A percentile compares a stretch with the other conserved stretches of the same genome.
phyloP scores from a whole-genome alignment of 2,329 filamentous ascomycete genomes.

The Ceratocystis variospora region DNA sequence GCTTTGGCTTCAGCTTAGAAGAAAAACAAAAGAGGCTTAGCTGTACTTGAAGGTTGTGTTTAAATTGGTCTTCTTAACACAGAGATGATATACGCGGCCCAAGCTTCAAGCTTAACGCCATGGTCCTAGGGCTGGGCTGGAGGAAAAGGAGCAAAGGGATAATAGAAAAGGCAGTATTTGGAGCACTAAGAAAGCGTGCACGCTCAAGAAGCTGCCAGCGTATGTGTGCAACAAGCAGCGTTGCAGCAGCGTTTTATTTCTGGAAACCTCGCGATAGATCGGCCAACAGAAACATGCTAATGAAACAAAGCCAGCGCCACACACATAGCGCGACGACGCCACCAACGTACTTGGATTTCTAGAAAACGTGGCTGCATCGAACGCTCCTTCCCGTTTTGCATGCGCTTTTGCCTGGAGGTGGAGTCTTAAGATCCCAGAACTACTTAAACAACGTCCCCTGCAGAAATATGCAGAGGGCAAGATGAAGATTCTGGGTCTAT shows the following conservation, averaged over 20 bases:
- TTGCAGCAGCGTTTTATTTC: constrained; percentile 10
- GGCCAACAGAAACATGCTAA: background rate
- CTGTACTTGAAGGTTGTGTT: background rate
- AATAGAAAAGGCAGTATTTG: background rate
- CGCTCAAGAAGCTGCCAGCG: background rate
- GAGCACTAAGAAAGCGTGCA: background rate
- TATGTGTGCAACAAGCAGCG: constrained; percentile 9
- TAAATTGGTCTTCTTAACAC: background rate
- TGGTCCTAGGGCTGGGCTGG: background rate
- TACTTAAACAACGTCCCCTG: background rate
- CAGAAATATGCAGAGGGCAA: background rate
- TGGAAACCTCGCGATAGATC: background rate
- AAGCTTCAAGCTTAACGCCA: constrained; percentile 5
- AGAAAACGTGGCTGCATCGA: constrained; percentile 5
- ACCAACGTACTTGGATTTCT: background rate
- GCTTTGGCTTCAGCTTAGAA: background rate
- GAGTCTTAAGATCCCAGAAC: background rate
- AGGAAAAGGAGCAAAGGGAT: background rate
- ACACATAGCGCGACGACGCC: background rate
- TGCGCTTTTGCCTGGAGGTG: background rate
- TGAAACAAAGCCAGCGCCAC: constrained; percentile 3
- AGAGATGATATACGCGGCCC: background rate
- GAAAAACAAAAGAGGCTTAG: background rate
- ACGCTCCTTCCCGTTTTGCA: constrained; percentile 6
- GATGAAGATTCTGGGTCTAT: background rate